A percentile compares a stretch with the other conserved stretches of the same genome.
These are phyloP conservation scores for Aspergillus incahuasiensis DNA, from an alignment of 495 filamentous ascomycete genomes.

Conservation along the genomic window DNA sequence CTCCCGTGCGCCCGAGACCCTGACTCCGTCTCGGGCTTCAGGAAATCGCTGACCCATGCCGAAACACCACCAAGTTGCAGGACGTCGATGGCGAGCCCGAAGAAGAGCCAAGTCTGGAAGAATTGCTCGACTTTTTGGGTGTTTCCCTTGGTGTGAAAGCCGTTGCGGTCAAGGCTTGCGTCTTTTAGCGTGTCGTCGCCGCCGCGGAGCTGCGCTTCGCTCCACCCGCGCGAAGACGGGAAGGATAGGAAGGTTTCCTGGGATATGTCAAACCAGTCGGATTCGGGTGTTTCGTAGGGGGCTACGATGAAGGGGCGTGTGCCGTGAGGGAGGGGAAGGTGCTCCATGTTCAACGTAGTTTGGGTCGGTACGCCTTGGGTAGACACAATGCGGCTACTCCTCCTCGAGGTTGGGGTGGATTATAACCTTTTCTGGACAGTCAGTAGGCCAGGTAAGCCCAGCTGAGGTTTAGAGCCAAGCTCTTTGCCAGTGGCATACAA, in stretches of 20 bases:
- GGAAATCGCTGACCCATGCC: neutral
- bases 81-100: slow-evolving; percentile 8
- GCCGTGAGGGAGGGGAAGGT: neutral
- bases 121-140: neutral
- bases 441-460: no score
- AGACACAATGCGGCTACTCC: no score
- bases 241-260: neutral
- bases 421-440: no score
- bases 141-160: neutral
- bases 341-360: slow-evolving; percentile 8
- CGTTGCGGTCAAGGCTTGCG: neutral
- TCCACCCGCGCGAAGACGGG: neutral
- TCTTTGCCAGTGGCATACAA: no score
- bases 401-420: no score
- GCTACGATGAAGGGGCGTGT: neutral
- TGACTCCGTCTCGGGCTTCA: neutral
- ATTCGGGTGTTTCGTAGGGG: slow-evolving; percentile 1
- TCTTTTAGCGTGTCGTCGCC: neutral
- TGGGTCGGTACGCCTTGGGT: no score
- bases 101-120: slow-evolving; percentile 13
- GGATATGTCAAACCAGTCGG: neutral
- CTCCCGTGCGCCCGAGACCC: neutral
- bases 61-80: neutral
- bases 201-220: slow-evolving; percentile 2
- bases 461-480: no score